Evolutionary conservation across 2,329 filamentous ascomycete species (phyloP).

Genomic region (Aspergillus fijiensis): DNA sequence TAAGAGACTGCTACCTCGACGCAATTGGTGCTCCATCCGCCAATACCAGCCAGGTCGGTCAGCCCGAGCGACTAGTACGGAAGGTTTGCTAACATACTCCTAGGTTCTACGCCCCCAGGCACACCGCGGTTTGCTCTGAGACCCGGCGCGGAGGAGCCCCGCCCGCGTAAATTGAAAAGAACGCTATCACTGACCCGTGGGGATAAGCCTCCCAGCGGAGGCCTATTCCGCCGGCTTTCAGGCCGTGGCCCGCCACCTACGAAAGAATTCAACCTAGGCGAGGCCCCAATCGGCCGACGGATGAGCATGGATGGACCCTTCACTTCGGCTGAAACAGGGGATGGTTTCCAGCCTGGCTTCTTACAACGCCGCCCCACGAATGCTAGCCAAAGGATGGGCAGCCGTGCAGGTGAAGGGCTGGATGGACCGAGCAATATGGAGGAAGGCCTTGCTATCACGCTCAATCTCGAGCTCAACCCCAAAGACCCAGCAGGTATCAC

Average conservation of each 20-base stretch:
- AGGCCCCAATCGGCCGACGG: conserved; percentile 25
- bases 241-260: conserved; percentile 44
- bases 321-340: conserved; percentile 29
- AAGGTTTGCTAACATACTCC: conserved; percentile 46
- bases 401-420: conserved; percentile 51
- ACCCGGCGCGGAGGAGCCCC: conserved; percentile 30
- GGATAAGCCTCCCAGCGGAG: conserved; percentile 47
- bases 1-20: conserved; percentile 78
- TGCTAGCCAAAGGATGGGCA: conserved; percentile 62
- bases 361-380: conserved; percentile 72
- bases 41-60: conserved; percentile 71
- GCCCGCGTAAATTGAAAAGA: conserved; percentile 49
- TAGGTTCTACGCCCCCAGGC: conserved; percentile 69
- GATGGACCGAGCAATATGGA: conserved; percentile 69
- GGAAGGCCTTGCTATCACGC: conserved; percentile 77
- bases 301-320: conserved; percentile 38
- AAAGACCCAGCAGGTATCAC: conserved; percentile 86
- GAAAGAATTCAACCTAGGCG: conserved; percentile 37
- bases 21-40: conserved; percentile 94
- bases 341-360: conserved; percentile 39
- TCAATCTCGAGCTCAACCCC: conserved; percentile 86
- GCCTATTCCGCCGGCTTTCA: conserved; percentile 51
- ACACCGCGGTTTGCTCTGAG: conserved; percentile 56
- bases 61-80: not conserved
- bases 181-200: conserved; percentile 62